Evolutionary conservation across 768 basidiomycete species (phyloP).

Genomic region (Boletus pseudo-olivaceus): DNA sequence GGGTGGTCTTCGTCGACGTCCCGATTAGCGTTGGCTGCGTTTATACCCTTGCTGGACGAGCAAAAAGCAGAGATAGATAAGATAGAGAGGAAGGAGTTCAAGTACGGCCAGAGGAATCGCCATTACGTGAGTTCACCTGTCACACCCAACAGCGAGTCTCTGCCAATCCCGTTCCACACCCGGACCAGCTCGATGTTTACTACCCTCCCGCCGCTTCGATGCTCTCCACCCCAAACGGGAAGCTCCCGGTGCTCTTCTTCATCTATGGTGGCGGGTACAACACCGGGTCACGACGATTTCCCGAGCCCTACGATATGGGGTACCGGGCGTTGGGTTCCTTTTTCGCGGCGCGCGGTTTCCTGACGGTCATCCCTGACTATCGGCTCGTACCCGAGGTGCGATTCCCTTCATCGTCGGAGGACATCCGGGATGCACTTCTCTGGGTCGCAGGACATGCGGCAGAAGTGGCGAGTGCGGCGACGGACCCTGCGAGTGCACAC

Average conservation of each 20-base stretch:
- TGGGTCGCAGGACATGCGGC: conserved; percentile 45
- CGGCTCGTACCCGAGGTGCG: conserved; percentile 54
- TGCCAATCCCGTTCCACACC: not conserved
- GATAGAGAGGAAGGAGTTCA: conserved; percentile 51
- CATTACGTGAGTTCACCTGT: conserved; percentile 29
- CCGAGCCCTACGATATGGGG: conserved; percentile 45
- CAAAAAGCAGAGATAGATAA: conserved; percentile 44
- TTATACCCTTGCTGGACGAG: conserved; percentile 48
- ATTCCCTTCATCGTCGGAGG: conserved; percentile 55
- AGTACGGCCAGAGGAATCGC: conserved; percentile 47
- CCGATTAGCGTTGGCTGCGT: conserved; percentile 42
- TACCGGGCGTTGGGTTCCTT: conserved; percentile 60
- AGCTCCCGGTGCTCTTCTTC: conserved; percentile 56
- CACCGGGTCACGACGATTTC: conserved; percentile 45
- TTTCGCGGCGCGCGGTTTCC: conserved; percentile 56
- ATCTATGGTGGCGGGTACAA: conserved; percentile 66
- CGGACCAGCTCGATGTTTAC: conserved; percentile 59
- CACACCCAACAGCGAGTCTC: not conserved
- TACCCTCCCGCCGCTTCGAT: conserved; percentile 41
- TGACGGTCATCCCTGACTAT: conserved; percentile 69
- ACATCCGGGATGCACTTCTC: conserved; percentile 55
- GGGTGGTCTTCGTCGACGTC: not conserved
- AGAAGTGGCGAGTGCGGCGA: conserved; percentile 13
- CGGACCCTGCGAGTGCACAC: conserved; percentile 1
- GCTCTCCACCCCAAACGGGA: conserved; percentile 22